Conservation (phyloP, 73 alveolate genomes). For the Strombidium stylifer region DNA sequence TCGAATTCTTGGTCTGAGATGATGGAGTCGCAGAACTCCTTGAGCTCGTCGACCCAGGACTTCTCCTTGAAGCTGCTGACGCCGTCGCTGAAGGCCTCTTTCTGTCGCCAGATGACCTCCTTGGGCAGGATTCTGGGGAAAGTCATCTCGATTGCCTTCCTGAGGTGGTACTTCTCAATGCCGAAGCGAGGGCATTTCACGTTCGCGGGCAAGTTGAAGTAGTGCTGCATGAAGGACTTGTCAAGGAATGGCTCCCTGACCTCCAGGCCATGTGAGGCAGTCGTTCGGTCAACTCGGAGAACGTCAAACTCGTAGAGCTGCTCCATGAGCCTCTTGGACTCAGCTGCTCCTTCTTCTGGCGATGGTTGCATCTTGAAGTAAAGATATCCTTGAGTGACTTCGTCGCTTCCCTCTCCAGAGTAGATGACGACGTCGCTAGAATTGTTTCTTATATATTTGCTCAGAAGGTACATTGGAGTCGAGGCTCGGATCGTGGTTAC, state of each 20-base stretch:
- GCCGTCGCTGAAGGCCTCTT: slow-evolving; percentile 85
- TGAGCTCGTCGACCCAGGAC: slow-evolving; percentile 79
- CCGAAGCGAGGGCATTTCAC: slow-evolving; percentile 43
- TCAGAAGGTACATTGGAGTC: slow-evolving; percentile 86
- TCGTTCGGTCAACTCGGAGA: slow-evolving; percentile 47
- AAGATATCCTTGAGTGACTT: slow-evolving; percentile 75
- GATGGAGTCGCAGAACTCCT: slow-evolving; percentile 29
- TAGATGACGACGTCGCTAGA: slow-evolving; percentile 52
- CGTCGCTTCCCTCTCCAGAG: slow-evolving; percentile 83
- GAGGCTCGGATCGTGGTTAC: slow-evolving; percentile 86
- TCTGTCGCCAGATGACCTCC: slow-evolving; percentile 85
- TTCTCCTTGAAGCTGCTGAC: too few relatives aligned
- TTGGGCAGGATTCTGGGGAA: slow-evolving; percentile 75
- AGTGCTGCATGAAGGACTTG: slow-evolving; percentile 66
- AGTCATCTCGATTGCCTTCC: slow-evolving; percentile 76
- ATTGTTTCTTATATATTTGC: slow-evolving; percentile 67
- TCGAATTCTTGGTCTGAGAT: slow-evolving; percentile 65
- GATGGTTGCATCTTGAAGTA: slow-evolving; percentile 83
- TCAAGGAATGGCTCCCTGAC: slow-evolving; percentile 87
- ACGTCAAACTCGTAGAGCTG: slow-evolving; percentile 51
- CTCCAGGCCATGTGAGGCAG: slow-evolving; percentile 65
- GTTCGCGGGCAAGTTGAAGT: slow-evolving; percentile 52
- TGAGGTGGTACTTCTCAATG: slow-evolving; percentile 61
- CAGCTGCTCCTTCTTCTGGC: slow-evolving; percentile 60
- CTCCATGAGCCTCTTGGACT: slow-evolving; percentile 41